phyloP scores from a whole-genome alignment of 495 filamentous ascomycete species.

The Hyaloscypha variabilis region DNA sequence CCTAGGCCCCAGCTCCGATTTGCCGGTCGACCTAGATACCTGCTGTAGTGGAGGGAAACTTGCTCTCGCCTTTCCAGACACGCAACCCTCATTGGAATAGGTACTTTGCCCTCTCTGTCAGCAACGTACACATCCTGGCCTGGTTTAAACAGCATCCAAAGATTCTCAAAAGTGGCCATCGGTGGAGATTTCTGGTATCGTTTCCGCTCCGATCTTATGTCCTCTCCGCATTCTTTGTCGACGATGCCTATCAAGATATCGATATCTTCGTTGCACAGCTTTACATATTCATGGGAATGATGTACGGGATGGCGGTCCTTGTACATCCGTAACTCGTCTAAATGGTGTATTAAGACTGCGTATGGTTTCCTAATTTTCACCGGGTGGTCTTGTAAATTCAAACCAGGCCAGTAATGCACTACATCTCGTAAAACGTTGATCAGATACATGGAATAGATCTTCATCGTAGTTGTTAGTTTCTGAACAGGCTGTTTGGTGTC shows the following conservation, averaged over 20 bases:
- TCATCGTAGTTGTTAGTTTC: not conserved
- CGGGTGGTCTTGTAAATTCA: not conserved
- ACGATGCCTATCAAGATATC: conserved; percentile 11
- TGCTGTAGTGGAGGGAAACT: not conserved
- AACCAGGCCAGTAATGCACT: conserved; percentile 5
- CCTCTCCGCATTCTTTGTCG: not conserved
- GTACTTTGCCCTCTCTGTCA: not conserved
- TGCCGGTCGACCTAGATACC: not conserved
- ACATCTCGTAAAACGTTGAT: conserved; percentile 10
- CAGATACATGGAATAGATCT: conserved; percentile 8
- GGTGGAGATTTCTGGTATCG: not conserved
- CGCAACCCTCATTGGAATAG: conserved; percentile 1
- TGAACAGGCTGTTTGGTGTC: not conserved
- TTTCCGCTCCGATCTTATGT: not conserved
- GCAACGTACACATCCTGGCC: conserved; percentile 7
- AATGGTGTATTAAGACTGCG: conserved; percentile 1
- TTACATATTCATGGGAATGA: not conserved
- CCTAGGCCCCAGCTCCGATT: no score
- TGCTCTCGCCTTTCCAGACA: not conserved
- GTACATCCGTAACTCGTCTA: conserved; percentile 2
- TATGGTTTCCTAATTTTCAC: conserved; percentile 5
- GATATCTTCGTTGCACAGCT: conserved; percentile 3
- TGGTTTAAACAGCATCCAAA: conserved; percentile 17
- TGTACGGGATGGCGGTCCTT: not conserved
- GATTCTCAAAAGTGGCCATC: conserved; percentile 1